Percentiles rank a stretch among this genome's conserved stretches.
phyloP scores from a whole-genome alignment of 2,329 filamentous ascomycete genomes.

The Scedosporium minutisporum region DNA sequence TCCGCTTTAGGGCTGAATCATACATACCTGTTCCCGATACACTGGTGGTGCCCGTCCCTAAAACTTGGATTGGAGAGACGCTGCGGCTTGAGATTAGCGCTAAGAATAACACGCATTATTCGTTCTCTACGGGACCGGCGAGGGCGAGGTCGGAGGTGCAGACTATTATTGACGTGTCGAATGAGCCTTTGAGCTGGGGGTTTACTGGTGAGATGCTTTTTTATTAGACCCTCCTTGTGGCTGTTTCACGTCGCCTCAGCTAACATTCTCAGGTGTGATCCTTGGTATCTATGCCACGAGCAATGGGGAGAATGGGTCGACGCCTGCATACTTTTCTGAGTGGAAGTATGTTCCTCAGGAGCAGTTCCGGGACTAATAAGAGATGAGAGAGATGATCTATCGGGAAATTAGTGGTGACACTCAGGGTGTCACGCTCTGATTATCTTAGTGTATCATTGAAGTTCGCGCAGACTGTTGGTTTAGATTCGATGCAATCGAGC shows the following conservation, averaged over 20 bases:
- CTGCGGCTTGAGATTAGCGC: slow-evolving; percentile 33
- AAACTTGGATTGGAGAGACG: slow-evolving; percentile 21
- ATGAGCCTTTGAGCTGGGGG: slow-evolving; percentile 28
- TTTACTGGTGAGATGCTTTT: slow-evolving; percentile 22
- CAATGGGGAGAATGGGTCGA: slow-evolving; percentile 34
- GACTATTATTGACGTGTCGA: slow-evolving; percentile 22
- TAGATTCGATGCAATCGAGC: no score
- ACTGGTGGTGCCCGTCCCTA: slow-evolving; percentile 27
- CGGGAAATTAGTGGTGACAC: not conserved
- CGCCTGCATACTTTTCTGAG: slow-evolving; percentile 34
- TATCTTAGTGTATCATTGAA: not conserved
- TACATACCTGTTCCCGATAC: slow-evolving; percentile 27
- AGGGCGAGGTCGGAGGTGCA: slow-evolving; percentile 19
- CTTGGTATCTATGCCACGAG: slow-evolving; percentile 43
- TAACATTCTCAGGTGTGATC: slow-evolving; percentile 28
- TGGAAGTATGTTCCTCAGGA: slow-evolving; percentile 35
- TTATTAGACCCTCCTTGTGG: not conserved
- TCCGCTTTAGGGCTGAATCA: slow-evolving; percentile 35
- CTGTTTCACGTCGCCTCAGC: not conserved
- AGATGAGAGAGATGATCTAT: not conserved
- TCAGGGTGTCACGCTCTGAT: not conserved
- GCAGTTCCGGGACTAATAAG: slow-evolving; percentile 21
- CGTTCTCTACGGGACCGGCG: slow-evolving; percentile 26
- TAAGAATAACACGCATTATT: slow-evolving; percentile 35
- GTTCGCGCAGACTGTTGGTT: no score